A percentile compares a stretch with the other conserved stretches of the same genome.
phyloP scores from a whole-genome alignment of 2,329 filamentous ascomycete species.

The Bipolaris cookei region DNA sequence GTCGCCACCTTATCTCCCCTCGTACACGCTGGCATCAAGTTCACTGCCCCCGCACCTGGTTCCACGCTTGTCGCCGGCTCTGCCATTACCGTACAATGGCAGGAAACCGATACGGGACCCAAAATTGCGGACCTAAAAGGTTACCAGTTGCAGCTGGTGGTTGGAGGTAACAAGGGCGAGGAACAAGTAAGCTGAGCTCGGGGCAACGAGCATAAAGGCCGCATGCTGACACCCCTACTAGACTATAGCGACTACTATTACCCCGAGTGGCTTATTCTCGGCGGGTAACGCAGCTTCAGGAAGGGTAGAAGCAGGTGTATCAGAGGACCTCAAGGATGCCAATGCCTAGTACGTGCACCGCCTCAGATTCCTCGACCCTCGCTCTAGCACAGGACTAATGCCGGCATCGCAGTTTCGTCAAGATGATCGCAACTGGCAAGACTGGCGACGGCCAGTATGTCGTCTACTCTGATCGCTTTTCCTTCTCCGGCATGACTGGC shows the following conservation, averaged over 20 bases:
- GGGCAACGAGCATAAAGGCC: neutral
- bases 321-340: constrained; percentile 42
- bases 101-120: constrained; percentile 60
- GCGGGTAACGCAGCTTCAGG: constrained; percentile 50
- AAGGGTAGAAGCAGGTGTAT: constrained; percentile 32
- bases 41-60: constrained; percentile 61
- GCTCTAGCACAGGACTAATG: constrained; percentile 13
- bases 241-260: constrained; percentile 40
- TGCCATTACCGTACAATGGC: constrained; percentile 62
- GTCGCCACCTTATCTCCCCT: constrained; percentile 51
- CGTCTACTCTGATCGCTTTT: constrained; percentile 69
- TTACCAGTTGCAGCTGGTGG: constrained; percentile 66
- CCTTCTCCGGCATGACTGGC: constrained; percentile 69
- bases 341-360: constrained; percentile 62
- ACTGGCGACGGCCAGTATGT: constrained; percentile 63
- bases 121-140: constrained; percentile 57
- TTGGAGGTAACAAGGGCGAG: constrained; percentile 62
- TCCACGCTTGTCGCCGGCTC: constrained; percentile 57
- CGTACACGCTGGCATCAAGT: constrained; percentile 60
- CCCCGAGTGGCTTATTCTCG: constrained; percentile 55
- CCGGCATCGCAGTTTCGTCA: constrained; percentile 36
- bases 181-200: constrained; percentile 52
- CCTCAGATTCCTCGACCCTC: neutral
- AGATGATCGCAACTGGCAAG: constrained; percentile 61
- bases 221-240: constrained; percentile 10